These are phyloP conservation scores for Apiospora phragmitis DNA, from an alignment of 2,329 filamentous ascomycete genomes.

Conservation along the genomic window DNA sequence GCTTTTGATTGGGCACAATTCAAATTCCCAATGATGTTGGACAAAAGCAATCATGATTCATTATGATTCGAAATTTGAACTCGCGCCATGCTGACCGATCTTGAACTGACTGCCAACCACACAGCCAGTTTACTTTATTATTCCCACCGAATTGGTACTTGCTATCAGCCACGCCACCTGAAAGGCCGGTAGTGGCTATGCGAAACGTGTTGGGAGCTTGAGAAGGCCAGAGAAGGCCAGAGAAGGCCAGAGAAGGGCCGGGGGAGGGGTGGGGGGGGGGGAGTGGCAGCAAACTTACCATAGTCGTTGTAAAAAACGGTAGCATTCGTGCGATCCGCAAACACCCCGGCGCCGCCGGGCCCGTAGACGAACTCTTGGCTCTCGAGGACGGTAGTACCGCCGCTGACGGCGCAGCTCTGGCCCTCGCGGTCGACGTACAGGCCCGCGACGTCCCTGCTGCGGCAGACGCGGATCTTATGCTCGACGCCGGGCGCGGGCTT, in stretches of 20 bases:
- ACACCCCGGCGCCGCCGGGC: constrained; percentile 64
- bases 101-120: constrained; percentile 44
- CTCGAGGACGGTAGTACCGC: constrained; percentile 58
- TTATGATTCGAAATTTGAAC: neutral
- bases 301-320: constrained; percentile 65
- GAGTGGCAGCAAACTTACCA: constrained; percentile 18
- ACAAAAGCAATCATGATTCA: neutral
- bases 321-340: constrained; percentile 48
- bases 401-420: constrained; percentile 51
- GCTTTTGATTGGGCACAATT: neutral
- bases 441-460: constrained; percentile 51
- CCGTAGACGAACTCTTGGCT: constrained; percentile 60
- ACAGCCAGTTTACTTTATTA: constrained; percentile 46
- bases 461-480: constrained; percentile 66
- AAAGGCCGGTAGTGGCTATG: constrained; percentile 48
- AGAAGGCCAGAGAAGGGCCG: neutral
- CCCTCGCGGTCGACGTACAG: constrained; percentile 59
- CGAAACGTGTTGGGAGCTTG: too few relatives aligned
- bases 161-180: constrained; percentile 45
- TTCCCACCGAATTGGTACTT: constrained; percentile 46
- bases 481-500: constrained; percentile 57
- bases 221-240: neutral
- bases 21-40: neutral
- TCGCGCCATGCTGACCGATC: neutral
- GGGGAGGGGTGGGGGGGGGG: too few relatives aligned